A percentile compares a stretch with the other conserved stretches of the same genome.
phyloP scores from a whole-genome alignment of 345 rosid species.

The Anacardium occidentale region DNA sequence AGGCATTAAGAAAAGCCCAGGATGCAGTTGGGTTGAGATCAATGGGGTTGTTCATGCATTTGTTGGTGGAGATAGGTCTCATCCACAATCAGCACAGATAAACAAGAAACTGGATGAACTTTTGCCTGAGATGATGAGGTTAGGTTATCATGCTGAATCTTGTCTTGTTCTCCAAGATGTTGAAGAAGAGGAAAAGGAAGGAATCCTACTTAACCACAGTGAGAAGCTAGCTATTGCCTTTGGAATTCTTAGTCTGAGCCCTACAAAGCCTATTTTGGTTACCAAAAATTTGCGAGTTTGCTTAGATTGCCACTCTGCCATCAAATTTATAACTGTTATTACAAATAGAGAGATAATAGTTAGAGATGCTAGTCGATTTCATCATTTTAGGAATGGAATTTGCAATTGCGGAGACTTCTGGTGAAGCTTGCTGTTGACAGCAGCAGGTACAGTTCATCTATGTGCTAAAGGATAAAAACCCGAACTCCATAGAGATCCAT shows the following conservation, averaged over 20 bases:
- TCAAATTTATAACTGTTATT: slow-evolving; percentile 62
- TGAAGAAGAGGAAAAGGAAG: slow-evolving; percentile 40
- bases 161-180: slow-evolving; percentile 32
- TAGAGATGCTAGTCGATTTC: slow-evolving; percentile 36
- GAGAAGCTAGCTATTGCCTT: slow-evolving; percentile 38
- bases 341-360: slow-evolving; percentile 35
- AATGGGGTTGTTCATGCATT: slow-evolving; percentile 34
- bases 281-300: slow-evolving; percentile 39
- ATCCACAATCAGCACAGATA: slow-evolving; percentile 32
- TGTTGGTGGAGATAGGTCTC: slow-evolving; percentile 40
- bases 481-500: too few relatives aligned
- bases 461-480: too few relatives aligned
- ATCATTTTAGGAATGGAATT: slow-evolving; percentile 32
- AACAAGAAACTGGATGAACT: slow-evolving; percentile 20
- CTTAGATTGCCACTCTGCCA: slow-evolving; percentile 31
- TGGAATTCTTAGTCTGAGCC: slow-evolving; percentile 28
- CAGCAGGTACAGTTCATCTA: neutral
- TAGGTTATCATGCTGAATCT: slow-evolving; percentile 32
- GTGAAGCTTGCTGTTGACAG: neutral
- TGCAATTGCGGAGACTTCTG: slow-evolving; percentile 34
- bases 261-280: slow-evolving; percentile 28
- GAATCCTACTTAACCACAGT: slow-evolving; percentile 31
- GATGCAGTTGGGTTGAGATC: slow-evolving; percentile 18
- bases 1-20: slow-evolving; percentile 16
- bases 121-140: slow-evolving; percentile 27